Evolutionary conservation across 495 filamentous ascomycete genomes (phyloP).

Genomic region (Penicillium psychrofluorescens): DNA sequence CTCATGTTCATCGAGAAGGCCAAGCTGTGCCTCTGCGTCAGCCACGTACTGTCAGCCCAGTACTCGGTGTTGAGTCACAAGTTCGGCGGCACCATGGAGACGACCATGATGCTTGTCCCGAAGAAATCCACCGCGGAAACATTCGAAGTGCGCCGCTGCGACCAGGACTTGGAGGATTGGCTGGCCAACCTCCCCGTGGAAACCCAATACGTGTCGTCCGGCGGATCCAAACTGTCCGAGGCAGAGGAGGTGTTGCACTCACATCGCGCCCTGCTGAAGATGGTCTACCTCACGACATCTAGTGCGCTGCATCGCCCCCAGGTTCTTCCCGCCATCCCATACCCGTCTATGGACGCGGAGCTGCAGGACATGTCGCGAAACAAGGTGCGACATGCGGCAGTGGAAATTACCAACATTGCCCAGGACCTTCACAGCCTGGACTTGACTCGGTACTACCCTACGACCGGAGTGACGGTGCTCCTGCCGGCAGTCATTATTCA

Average conservation of each 20-base stretch:
- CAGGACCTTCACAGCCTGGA: slow-evolving; percentile 59
- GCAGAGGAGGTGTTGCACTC: slow-evolving; percentile 55
- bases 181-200: slow-evolving; percentile 56
- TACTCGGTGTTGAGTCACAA: slow-evolving; percentile 83
- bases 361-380: slow-evolving; percentile 71
- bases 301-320: slow-evolving; percentile 84
- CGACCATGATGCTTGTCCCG: slow-evolving; percentile 84
- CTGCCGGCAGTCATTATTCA: slow-evolving; percentile 89
- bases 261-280: slow-evolving; percentile 72
- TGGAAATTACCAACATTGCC: slow-evolving; percentile 73
- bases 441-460: slow-evolving; percentile 73
- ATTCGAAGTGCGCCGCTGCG: slow-evolving; percentile 63
- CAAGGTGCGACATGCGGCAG: slow-evolving; percentile 71
- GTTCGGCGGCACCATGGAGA: slow-evolving; percentile 66
- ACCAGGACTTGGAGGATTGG: slow-evolving; percentile 69
- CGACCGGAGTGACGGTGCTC: slow-evolving; percentile 81
- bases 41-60: slow-evolving; percentile 74
- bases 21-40: slow-evolving; percentile 79
- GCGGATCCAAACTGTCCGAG: slow-evolving; percentile 34
- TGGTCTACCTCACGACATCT: slow-evolving; percentile 82
- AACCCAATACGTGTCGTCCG: slow-evolving; percentile 52
- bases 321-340: slow-evolving; percentile 66
- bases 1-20: slow-evolving; percentile 87
- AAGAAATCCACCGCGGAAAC: slow-evolving; percentile 75
- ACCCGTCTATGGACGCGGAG: slow-evolving; percentile 48